A percentile compares a stretch with the other conserved stretches of the same genome.
These are phyloP conservation scores for Mycena indigotica DNA, from an alignment of 768 basidiomycete species.

Conservation along the genomic window DNA sequence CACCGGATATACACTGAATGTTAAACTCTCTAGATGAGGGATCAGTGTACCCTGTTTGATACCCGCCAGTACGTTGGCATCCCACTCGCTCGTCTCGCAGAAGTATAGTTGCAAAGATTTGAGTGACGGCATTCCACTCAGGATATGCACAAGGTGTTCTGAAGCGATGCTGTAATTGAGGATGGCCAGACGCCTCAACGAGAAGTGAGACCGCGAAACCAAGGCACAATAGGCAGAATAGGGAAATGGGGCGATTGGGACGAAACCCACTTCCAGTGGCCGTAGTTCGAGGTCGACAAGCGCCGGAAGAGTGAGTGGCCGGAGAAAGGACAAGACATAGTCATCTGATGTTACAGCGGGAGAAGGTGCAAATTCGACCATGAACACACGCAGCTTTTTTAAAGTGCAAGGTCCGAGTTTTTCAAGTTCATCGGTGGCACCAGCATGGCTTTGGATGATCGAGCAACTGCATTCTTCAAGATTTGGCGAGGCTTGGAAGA, in stretches of 20 bases:
- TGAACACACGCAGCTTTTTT: conserved; percentile 7
- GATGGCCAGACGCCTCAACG: conserved; percentile 20
- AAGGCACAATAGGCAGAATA: conserved; percentile 17
- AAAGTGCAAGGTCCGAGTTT: conserved; percentile 15
- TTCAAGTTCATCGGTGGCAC: conserved; percentile 4
- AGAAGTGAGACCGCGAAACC: conserved; percentile 20
- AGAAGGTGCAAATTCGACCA: conserved; percentile 21
- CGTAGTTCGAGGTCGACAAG: conserved; percentile 23
- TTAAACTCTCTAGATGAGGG: conserved; percentile 15
- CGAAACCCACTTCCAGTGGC: conserved; percentile 17
- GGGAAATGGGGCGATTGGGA: conserved; percentile 19
- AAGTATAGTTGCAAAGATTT: conserved; percentile 16
- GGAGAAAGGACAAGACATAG: conserved; percentile 19
- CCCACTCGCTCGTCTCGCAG: conserved; percentile 19
- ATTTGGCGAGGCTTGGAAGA: conserved; percentile 15
- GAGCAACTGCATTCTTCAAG: conserved; percentile 23
- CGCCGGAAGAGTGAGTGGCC: conserved; percentile 22
- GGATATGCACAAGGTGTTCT: conserved; percentile 8
- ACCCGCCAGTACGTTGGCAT: conserved; percentile 6
- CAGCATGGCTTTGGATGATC: conserved; percentile 19
- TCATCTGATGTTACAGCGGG: background rate
- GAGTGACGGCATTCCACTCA: conserved; percentile 20
- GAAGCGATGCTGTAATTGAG: conserved; percentile 20
- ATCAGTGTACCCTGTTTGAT: conserved; percentile 14
- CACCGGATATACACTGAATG: conserved; percentile 21